Evolutionary conservation across 331 rosid species (phyloP).

Genomic region (Pyrus hybrid): DNA sequence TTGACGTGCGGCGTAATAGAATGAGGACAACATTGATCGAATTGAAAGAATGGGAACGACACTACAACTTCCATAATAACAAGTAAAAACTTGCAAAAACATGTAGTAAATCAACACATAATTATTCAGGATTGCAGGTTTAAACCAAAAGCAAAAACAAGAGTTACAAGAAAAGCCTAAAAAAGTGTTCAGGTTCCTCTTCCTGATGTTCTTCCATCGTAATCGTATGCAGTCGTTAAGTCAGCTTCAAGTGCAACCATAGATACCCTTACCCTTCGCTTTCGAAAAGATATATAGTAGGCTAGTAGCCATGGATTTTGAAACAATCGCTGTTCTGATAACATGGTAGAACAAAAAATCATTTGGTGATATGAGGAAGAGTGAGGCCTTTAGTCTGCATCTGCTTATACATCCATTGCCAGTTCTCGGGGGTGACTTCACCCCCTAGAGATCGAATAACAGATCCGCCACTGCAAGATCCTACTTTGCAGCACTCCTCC

Average conservation of each 20-base stretch:
- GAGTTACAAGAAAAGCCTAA: too few relatives aligned
- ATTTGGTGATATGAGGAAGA: constrained; percentile 27
- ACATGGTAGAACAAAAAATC: not conserved
- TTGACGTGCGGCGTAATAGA: too few relatives aligned
- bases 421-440: constrained; percentile 68
- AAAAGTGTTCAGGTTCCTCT: not conserved
- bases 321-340: not conserved
- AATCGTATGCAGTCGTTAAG: too few relatives aligned
- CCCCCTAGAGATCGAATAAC: constrained; percentile 88
- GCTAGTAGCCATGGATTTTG: not conserved
- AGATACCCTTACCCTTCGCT: constrained; percentile 10
- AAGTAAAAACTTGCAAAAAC: too few relatives aligned
- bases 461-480: constrained; percentile 94
- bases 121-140: too few relatives aligned
- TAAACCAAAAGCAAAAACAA: too few relatives aligned
- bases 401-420: constrained; percentile 96
- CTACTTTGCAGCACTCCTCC: constrained; percentile 88
- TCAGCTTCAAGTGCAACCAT: not conserved
- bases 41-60: too few relatives aligned
- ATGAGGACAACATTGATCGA: too few relatives aligned
- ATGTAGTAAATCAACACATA: too few relatives aligned
- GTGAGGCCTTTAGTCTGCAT: constrained; percentile 68
- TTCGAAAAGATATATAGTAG: not conserved
- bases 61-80: too few relatives aligned
- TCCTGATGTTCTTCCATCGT: too few relatives aligned